Conservation (phyloP, 1,139 yeast species). For the Geotrichum aggregatum region DNA sequence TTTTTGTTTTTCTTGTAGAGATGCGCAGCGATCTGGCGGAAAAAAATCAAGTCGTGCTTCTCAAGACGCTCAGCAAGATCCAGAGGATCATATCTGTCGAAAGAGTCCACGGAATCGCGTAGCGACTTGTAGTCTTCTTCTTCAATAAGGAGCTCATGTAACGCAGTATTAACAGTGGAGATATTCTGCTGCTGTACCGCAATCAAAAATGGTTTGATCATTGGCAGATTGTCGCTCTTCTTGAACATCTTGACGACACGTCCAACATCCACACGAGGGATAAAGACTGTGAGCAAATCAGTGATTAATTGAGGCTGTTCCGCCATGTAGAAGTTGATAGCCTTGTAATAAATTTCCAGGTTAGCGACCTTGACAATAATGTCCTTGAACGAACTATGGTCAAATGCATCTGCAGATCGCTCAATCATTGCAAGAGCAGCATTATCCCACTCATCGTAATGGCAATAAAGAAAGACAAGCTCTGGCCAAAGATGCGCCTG, state of each 20-base stretch:
- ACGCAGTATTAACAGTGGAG: conserved; percentile 88
- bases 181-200: conserved; percentile 88
- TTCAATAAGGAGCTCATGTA: conserved; percentile 91
- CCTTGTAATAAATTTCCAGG: conserved; percentile 94
- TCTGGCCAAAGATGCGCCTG: conserved; percentile 95
- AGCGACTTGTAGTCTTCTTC: conserved; percentile 93
- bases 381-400: conserved; percentile 90
- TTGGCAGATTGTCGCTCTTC: conserved; percentile 91
- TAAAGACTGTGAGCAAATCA: conserved; percentile 75
- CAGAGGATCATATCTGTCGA: conserved; percentile 86
- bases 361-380: conserved; percentile 91
- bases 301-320: conserved; percentile 90
- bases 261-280: conserved; percentile 91
- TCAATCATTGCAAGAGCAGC: conserved; percentile 98
- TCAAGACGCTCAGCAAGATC: conserved; percentile 92
- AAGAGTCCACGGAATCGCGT: conserved; percentile 79
- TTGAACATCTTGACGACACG: conserved; percentile 94
- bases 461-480: conserved; percentile 91
- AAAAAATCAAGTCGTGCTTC: conserved; percentile 83
- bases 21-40: conserved; percentile 93
- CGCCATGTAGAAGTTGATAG: conserved; percentile 86
- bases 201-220: conserved; percentile 90
- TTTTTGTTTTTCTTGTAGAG: conserved; percentile 91
- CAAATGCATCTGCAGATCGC: conserved; percentile 88
- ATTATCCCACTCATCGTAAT: conserved; percentile 98